Evolutionary conservation across 2,329 filamentous ascomycete genomes (phyloP).

Genomic region (Sporothrix brasiliensis): DNA sequence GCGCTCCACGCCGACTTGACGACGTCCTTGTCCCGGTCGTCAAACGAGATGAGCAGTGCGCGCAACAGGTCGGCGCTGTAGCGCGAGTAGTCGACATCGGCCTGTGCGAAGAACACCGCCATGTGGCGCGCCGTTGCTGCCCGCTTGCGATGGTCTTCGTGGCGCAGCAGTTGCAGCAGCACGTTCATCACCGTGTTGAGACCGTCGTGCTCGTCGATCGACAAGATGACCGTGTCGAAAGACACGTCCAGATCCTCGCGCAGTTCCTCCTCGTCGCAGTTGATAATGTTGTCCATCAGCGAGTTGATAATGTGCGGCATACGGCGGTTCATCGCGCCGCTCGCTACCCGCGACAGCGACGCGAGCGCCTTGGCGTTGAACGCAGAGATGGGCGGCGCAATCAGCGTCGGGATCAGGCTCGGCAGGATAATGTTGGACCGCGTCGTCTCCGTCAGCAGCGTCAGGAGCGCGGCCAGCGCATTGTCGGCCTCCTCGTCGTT

Average conservation of each 20-base stretch:
- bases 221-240: slow-evolving; percentile 87
- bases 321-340: slow-evolving; percentile 85
- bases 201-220: slow-evolving; percentile 94
- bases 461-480: slow-evolving; percentile 87
- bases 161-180: slow-evolving; percentile 82
- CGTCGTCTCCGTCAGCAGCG: slow-evolving; percentile 88
- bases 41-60: slow-evolving; percentile 86
- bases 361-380: slow-evolving; percentile 96
- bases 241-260: slow-evolving; percentile 73
- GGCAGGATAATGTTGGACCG: slow-evolving; percentile 95
- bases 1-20: slow-evolving; percentile 90
- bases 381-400: slow-evolving; percentile 83
- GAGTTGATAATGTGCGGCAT: slow-evolving; percentile 89
- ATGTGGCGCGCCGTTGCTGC: slow-evolving; percentile 77
- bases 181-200: slow-evolving; percentile 95
- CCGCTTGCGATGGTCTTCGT: slow-evolving; percentile 86
- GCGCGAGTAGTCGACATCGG: slow-evolving; percentile 85
- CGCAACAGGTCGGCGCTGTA: slow-evolving; percentile 97
- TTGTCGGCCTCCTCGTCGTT: slow-evolving; percentile 87
- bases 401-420: slow-evolving; percentile 90
- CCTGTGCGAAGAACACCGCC: slow-evolving; percentile 79
- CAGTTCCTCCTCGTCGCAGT: slow-evolving; percentile 72
- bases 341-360: slow-evolving; percentile 88
- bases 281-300: slow-evolving; percentile 89
- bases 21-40: slow-evolving; percentile 79